These are phyloP conservation scores for Themeda triandra DNA, from an alignment of 176 grass and related monocot species.

Conservation along the genomic window DNA sequence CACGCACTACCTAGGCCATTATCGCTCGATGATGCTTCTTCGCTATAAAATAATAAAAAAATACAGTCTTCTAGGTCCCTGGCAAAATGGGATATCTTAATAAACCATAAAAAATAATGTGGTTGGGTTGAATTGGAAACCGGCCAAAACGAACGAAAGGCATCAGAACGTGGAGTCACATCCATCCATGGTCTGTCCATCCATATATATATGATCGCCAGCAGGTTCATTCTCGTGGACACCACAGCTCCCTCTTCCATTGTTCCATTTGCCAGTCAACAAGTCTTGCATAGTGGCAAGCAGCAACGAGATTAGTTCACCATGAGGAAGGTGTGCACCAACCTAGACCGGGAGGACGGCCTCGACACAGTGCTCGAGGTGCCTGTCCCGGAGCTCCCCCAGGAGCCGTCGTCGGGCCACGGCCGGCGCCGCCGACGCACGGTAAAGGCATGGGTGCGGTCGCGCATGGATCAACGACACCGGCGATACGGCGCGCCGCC, in stretches of 20 bases:
- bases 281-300: background rate
- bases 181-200: background rate
- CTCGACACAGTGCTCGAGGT: slow-evolving; percentile 92
- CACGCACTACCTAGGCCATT: background rate
- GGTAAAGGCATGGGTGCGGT: slow-evolving; percentile 72
- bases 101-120: background rate
- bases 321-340: slow-evolving; percentile 84
- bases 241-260: background rate
- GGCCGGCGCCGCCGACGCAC: slow-evolving; percentile 28
- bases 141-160: background rate
- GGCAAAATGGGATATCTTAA: background rate
- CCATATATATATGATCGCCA: slow-evolving; percentile 18
- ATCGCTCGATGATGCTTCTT: background rate
- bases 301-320: background rate
- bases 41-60: no score
- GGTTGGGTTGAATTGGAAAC: background rate
- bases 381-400: slow-evolving; percentile 51
- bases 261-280: background rate
- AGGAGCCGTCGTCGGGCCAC: slow-evolving; percentile 26
- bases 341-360: slow-evolving; percentile 62
- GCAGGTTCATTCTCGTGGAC: background rate
- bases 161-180: slow-evolving; percentile 34
- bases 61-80: background rate
- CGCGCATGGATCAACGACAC: slow-evolving; percentile 32
- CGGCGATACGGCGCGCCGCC: background rate